A percentile compares a stretch with the other conserved stretches of the same genome.
phyloP scores from a whole-genome alignment of 345 rosid genomes.

The Ceriops zippeliana region DNA sequence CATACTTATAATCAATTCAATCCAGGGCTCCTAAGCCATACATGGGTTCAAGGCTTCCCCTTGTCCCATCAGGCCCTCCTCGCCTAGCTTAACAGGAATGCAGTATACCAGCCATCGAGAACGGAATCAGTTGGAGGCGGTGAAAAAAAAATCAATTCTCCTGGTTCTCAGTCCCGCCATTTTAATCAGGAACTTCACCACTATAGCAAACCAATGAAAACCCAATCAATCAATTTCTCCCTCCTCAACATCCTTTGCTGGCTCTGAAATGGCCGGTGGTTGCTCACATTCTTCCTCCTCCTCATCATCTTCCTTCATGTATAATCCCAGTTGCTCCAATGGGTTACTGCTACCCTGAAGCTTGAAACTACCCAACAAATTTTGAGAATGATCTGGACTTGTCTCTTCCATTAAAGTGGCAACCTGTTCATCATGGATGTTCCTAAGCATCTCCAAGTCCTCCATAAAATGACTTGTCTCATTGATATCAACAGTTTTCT shows the following conservation, averaged over 20 bases:
- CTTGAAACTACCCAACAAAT: slow-evolving; percentile 64
- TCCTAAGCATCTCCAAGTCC: slow-evolving; percentile 79
- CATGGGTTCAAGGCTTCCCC: background rate
- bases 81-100: too few relatives aligned
- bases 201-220: background rate
- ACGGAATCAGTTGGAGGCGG: background rate
- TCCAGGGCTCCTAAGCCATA: background rate
- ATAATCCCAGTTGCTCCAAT: slow-evolving; percentile 72
- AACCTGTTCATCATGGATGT: slow-evolving; percentile 40
- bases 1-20: background rate
- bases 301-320: slow-evolving; percentile 54
- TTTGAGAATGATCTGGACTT: slow-evolving; percentile 43
- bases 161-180: background rate
- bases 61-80: background rate
- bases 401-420: slow-evolving; percentile 53
- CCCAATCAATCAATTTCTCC: slow-evolving; percentile 68
- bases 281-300: slow-evolving; percentile 60
- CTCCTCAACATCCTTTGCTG: slow-evolving; percentile 60
- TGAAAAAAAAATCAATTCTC: background rate
- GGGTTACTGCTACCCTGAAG: slow-evolving; percentile 67
- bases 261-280: slow-evolving; percentile 25
- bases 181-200: background rate
- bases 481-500: slow-evolving; percentile 85
- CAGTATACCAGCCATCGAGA: background rate
- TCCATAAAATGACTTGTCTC: slow-evolving; percentile 74